Evolutionary conservation across 202 grass and related monocot species (phyloP).

Genomic region (Saccharum hybrid): DNA sequence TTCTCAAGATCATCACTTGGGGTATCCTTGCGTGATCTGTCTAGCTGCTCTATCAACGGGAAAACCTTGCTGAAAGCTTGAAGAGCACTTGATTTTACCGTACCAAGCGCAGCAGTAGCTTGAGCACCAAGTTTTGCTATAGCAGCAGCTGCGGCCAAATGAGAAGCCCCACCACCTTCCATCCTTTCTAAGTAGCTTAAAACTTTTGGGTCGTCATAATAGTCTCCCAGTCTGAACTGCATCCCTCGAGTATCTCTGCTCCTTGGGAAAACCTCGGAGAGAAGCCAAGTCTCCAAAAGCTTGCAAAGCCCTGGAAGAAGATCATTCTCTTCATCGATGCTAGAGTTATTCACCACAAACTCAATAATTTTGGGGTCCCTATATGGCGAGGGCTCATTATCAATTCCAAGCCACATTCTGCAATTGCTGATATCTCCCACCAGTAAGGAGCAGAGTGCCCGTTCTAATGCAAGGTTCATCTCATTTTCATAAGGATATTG

Average conservation of each 20-base stretch:
- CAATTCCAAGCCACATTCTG: constrained; percentile 81
- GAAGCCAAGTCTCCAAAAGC: constrained; percentile 87
- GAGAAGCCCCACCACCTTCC: constrained; percentile 74
- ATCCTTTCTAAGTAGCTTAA: constrained; percentile 90
- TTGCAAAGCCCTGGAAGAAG: constrained; percentile 93
- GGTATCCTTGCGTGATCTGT: constrained; percentile 46
- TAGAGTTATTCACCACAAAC: constrained; percentile 80
- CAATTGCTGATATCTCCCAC: constrained; percentile 81
- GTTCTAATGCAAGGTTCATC: constrained; percentile 70
- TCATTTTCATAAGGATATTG: constrained; percentile 54
- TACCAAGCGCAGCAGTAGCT: constrained; percentile 79
- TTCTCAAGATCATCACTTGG: constrained; percentile 44
- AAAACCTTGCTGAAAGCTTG: constrained; percentile 89
- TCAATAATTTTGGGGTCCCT: constrained; percentile 81
- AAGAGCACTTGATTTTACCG: constrained; percentile 82
- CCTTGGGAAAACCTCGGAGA: constrained; percentile 85
- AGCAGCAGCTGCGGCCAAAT: constrained; percentile 83
- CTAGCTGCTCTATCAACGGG: constrained; percentile 67
- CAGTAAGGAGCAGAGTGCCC: constrained; percentile 83
- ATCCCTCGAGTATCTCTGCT: constrained; percentile 83
- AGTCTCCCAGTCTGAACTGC: constrained; percentile 83
- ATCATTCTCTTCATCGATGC: constrained; percentile 62
- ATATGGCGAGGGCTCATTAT: constrained; percentile 64
- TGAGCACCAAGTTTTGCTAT: constrained; percentile 82
- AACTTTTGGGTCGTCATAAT: constrained; percentile 84